Percentiles rank a stretch among this genome's conserved stretches.
Evolutionary conservation across 768 basidiomycete genomes (phyloP).

Genomic region (Panellus pusillus): DNA sequence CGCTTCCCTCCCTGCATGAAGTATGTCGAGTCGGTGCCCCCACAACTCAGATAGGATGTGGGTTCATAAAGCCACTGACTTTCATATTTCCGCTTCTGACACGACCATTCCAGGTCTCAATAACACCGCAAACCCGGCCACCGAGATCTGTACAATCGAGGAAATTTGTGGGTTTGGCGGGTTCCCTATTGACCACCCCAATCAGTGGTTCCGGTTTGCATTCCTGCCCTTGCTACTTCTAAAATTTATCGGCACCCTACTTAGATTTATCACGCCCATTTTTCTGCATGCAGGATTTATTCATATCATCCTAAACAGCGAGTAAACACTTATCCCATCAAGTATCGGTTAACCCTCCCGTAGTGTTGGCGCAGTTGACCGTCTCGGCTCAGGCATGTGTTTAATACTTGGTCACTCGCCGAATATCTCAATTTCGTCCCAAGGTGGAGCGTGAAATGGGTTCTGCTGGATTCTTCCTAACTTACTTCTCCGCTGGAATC

Average conservation of each 20-base stretch:
- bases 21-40: slow-evolving; percentile 54
- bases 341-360: no score
- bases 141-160: slow-evolving; percentile 69
- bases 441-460: slow-evolving; percentile 93
- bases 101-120: slow-evolving; percentile 57
- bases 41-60: slow-evolving; percentile 60
- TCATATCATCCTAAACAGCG: slow-evolving; percentile 80
- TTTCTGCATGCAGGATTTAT: slow-evolving; percentile 96
- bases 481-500: slow-evolving; percentile 89
- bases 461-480: slow-evolving; percentile 76
- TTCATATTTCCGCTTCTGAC: no score
- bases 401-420: background rate
- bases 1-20: slow-evolving; percentile 96
- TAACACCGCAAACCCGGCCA: slow-evolving; percentile 79
- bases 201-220: slow-evolving; percentile 48
- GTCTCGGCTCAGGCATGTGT: slow-evolving; percentile 72
- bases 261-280: slow-evolving; percentile 82
- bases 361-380: slow-evolving; percentile 75
- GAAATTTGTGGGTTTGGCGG: slow-evolving; percentile 89
- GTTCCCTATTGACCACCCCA: slow-evolving; percentile 42
- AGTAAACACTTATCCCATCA: no score
- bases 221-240: background rate
- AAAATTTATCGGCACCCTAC: slow-evolving; percentile 4
- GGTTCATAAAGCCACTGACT: slow-evolving; percentile 20
- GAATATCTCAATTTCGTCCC: background rate